Conservation (phyloP, 2,329 filamentous ascomycete species). For the Cytospora piceicola region DNA sequence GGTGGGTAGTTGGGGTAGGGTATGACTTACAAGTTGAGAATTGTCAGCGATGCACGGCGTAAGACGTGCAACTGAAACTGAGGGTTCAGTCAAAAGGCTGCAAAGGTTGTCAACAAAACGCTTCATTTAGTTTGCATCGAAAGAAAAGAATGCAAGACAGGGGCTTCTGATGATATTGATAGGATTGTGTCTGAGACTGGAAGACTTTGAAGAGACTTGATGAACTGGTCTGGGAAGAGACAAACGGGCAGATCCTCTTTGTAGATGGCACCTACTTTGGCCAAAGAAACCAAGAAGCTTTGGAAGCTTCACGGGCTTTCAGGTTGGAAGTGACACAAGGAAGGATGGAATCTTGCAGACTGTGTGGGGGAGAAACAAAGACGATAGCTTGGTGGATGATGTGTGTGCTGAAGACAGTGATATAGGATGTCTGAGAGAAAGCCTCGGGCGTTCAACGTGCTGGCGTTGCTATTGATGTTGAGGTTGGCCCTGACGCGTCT, state of each 20-base stretch:
- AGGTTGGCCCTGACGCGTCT: neutral
- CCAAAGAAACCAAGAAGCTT: neutral
- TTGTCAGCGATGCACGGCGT: neutral
- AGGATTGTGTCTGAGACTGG: neutral
- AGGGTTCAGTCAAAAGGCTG: slow-evolving; percentile 7
- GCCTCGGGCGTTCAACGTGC: neutral
- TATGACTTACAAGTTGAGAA: neutral
- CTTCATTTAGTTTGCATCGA: neutral
- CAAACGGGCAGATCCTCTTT: neutral
- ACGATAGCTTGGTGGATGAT: no score
- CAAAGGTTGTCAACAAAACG: neutral
- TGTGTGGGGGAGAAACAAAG: neutral
- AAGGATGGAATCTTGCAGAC: neutral
- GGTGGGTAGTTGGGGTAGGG: neutral
- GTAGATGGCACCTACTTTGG: neutral
- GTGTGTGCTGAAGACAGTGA: no score
- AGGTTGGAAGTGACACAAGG: neutral
- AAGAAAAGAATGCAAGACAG: neutral
- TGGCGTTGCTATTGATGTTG: neutral
- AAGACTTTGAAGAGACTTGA: neutral
- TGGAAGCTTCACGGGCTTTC: neutral
- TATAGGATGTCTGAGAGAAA: neutral
- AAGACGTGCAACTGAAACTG: neutral
- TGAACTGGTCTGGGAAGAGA: neutral
- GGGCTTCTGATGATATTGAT: neutral